phyloP scores from a whole-genome alignment of 305 asterid species.

The Fraxinus baroniana region DNA sequence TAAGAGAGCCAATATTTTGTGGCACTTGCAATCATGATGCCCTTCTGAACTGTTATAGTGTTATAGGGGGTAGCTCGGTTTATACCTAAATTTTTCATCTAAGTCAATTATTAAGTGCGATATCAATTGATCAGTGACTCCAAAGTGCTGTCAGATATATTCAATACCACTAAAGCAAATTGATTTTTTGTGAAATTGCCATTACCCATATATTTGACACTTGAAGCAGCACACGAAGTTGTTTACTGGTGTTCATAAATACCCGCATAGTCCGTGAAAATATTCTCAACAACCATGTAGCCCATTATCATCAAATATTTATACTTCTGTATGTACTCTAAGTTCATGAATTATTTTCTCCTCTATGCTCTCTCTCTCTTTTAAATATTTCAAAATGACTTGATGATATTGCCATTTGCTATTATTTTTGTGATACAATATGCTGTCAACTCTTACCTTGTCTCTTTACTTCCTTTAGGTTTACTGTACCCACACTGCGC shows the following conservation, averaged over 20 bases:
- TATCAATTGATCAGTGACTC: not conserved
- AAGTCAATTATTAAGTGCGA: not conserved
- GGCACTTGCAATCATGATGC: not conserved
- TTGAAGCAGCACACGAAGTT: not conserved
- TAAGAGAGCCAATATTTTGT: not conserved
- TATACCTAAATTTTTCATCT: not conserved
- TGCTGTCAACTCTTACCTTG: constrained; percentile 1
- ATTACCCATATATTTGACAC: not conserved
- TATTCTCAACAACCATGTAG: constrained; percentile 5
- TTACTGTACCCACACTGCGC: constrained; percentile 91
- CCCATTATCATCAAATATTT: not conserved
- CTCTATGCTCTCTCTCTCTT: not conserved
- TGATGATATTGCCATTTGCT: constrained; percentile 4
- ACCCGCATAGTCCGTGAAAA: not conserved
- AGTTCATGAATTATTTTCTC: not conserved
- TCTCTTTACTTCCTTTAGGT: constrained; percentile 44
- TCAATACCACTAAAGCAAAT: not conserved
- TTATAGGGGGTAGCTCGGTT: not conserved
- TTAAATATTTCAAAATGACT: not conserved
- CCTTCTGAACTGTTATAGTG: not conserved
- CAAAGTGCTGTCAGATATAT: not conserved
- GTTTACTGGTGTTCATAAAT: constrained; percentile 1
- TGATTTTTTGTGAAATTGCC: not conserved
- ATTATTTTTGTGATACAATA: not conserved
- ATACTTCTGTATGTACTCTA: not conserved